Percentiles rank a stretch among this genome's conserved stretches.
Evolutionary conservation across 495 filamentous ascomycete genomes (phyloP).

Genomic region (Neurospora sp.): DNA sequence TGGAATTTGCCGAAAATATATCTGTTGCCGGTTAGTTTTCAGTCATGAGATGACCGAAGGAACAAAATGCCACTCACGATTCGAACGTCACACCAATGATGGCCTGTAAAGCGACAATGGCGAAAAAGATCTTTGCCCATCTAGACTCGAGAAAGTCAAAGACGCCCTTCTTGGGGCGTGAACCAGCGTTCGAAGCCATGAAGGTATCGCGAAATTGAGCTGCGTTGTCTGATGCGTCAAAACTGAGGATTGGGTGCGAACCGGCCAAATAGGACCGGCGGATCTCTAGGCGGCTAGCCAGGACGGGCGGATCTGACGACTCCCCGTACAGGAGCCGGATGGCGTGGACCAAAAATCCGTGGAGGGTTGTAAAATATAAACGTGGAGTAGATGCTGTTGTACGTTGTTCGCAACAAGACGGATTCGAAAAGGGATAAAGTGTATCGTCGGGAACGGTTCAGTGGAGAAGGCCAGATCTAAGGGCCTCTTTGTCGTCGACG

Average conservation of each 20-base stretch:
- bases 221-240: slow-evolving; percentile 20
- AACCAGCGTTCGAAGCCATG: slow-evolving; percentile 13
- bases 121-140: slow-evolving; percentile 84
- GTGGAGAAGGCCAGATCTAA: background rate
- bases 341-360: background rate
- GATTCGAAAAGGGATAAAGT: slow-evolving; percentile 11
- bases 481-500: background rate
- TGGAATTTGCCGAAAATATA: slow-evolving; percentile 67
- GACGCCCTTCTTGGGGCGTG: slow-evolving; percentile 19
- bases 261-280: slow-evolving; percentile 31
- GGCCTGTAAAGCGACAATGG: slow-evolving; percentile 65
- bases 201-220: slow-evolving; percentile 17
- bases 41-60: background rate
- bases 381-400: background rate
- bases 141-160: slow-evolving; percentile 66
- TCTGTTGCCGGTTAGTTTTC: slow-evolving; percentile 27
- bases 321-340: slow-evolving; percentile 18
- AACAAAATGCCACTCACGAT: slow-evolving; percentile 49
- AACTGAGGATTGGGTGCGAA: slow-evolving; percentile 25
- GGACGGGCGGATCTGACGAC: slow-evolving; percentile 21
- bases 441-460: background rate
- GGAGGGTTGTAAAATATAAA: background rate
- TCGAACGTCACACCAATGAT: slow-evolving; percentile 72
- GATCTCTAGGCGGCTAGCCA: slow-evolving; percentile 28
- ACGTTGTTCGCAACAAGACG: background rate